These are phyloP conservation scores for Xylariaceae sp. DNA, from an alignment of 2,329 filamentous ascomycete genomes.

Conservation along the genomic window DNA sequence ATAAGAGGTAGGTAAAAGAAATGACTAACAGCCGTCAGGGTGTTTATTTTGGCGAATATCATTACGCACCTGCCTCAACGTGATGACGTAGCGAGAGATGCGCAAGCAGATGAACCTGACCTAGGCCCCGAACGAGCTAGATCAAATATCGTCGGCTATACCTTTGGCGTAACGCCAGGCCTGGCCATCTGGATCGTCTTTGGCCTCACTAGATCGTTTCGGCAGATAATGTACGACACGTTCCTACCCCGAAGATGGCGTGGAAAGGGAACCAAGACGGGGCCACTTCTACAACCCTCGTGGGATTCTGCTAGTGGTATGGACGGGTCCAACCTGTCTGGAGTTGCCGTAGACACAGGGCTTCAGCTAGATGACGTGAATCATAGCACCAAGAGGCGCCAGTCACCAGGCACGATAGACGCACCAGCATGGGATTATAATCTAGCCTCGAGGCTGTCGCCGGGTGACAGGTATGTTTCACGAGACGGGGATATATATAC, in stretches of 20 bases:
- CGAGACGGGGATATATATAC: not conserved
- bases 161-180: conserved; percentile 36
- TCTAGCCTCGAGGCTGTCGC: not conserved
- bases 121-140: conserved; percentile 30
- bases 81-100: conserved; percentile 30
- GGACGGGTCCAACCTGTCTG: conserved; percentile 9
- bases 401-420: conserved; percentile 10
- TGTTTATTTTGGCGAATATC: conserved; percentile 34
- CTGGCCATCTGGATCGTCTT: conserved; percentile 37
- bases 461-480: conserved; percentile 1
- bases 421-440: conserved; percentile 1
- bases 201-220: conserved; percentile 33
- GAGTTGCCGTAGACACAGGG: conserved; percentile 16
- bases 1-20: not conserved
- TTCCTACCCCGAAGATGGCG: conserved; percentile 31
- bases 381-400: conserved; percentile 11
- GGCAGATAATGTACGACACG: conserved; percentile 33
- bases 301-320: conserved; percentile 3
- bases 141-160: conserved; percentile 37
- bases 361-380: conserved; percentile 24
- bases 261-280: not conserved
- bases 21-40: conserved; percentile 17
- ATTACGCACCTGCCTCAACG: conserved; percentile 32
- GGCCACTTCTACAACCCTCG: not conserved
- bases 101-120: conserved; percentile 31